phyloP scores from a whole-genome alignment of 2,329 filamentous ascomycete genomes.

The Colletotrichum sp. region DNA sequence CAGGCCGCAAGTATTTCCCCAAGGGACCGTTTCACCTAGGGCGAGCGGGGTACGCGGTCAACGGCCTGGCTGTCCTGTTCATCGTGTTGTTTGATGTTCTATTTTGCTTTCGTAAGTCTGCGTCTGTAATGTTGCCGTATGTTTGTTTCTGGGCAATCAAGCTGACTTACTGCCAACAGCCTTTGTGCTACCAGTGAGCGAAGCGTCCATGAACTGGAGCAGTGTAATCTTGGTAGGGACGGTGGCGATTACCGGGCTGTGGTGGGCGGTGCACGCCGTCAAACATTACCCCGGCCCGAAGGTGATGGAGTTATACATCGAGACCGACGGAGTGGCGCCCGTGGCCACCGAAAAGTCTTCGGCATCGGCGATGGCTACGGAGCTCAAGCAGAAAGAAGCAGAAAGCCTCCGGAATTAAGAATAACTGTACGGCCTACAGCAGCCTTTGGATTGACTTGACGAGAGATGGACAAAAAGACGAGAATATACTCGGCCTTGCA shows the following conservation, averaged over 20 bases:
- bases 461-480: background rate
- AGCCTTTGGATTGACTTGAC: background rate
- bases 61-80: conserved; percentile 53
- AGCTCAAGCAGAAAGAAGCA: background rate
- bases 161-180: conserved; percentile 30
- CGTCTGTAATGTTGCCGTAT: background rate
- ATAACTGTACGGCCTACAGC: background rate
- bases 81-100: conserved; percentile 63
- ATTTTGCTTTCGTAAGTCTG: conserved; percentile 61
- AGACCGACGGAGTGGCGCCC: conserved; percentile 25
- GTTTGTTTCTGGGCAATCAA: background rate
- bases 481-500: background rate
- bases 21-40: conserved; percentile 60
- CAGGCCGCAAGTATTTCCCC: conserved; percentile 54
- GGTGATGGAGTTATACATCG: conserved; percentile 49
- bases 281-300: conserved; percentile 56
- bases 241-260: conserved; percentile 48
- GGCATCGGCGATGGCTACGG: conserved; percentile 6
- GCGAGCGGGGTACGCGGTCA: conserved; percentile 52
- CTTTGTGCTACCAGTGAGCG: conserved; percentile 43
- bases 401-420: background rate
- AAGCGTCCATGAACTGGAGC: conserved; percentile 56
- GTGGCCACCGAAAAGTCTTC: background rate
- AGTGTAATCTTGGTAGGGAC: conserved; percentile 57
- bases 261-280: conserved; percentile 55